Conservation (phyloP, 2,329 filamentous ascomycete genomes). For the Anthostomella pinea region DNA sequence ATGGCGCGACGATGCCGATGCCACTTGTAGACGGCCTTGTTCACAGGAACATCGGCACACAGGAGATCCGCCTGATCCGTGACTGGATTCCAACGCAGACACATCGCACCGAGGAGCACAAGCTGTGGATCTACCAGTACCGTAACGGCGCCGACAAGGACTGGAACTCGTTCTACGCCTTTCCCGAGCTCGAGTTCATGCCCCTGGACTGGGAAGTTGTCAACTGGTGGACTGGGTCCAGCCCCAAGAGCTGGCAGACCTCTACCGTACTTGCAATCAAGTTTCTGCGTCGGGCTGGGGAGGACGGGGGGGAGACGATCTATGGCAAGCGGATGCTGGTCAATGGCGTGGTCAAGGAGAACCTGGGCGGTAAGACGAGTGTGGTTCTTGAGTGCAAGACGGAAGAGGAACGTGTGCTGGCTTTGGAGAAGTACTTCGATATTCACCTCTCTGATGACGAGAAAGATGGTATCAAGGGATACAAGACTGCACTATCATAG, state of each 20-base stretch:
- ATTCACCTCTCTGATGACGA: constrained; percentile 16
- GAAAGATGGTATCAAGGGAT: constrained; percentile 44
- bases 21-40: constrained; percentile 44
- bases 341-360: constrained; percentile 51
- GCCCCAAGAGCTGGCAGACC: constrained; percentile 51
- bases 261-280: constrained; percentile 49
- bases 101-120: constrained; percentile 37
- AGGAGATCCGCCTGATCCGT: constrained; percentile 53
- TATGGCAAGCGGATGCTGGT: constrained; percentile 53
- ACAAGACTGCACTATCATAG: constrained; percentile 39
- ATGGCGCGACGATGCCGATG: constrained; percentile 57
- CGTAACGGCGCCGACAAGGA: constrained; percentile 43
- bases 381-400: constrained; percentile 44
- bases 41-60: constrained; percentile 50
- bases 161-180: constrained; percentile 64
- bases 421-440: constrained; percentile 19
- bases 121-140: constrained; percentile 63
- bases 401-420: constrained; percentile 36
- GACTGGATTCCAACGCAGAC: constrained; percentile 47
- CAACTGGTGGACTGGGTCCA: constrained; percentile 54
- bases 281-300: constrained; percentile 44
- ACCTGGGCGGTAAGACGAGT: constrained; percentile 47
- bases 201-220: constrained; percentile 59
- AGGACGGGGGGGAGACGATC: constrained; percentile 43
- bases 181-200: constrained; percentile 63